Evolutionary conservation across 257 asterid species (phyloP), one percentile per base, ranked within the genome.

Genomic region (Gentiana macrophylla): DNA sequence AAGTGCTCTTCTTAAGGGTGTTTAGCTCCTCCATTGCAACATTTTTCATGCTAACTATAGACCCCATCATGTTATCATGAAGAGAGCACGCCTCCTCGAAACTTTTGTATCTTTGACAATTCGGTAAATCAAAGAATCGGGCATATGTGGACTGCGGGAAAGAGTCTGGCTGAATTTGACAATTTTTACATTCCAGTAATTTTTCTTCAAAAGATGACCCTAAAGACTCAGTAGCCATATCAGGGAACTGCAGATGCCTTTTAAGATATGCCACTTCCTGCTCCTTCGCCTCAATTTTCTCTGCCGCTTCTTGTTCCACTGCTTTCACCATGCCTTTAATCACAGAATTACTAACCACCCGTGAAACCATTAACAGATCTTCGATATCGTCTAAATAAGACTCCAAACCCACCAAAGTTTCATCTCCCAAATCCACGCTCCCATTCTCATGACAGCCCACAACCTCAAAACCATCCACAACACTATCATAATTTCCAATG

Each of bases 281-380:
- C 45, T 92, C 94, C 68, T 81, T 81, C n/a, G 77, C 71, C 1
- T 79, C 78, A 50, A 92, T 67, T 59, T 50, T 80, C 56, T 87
- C 93, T 3, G 79, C 77, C 1, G 86, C 83, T 59, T 84, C 93
- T 64, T 84, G 85, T 52, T 87, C 97, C 58, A 87, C 86, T 13
- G 97, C 95, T 59, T 69, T 71, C 57, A 91, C 95, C 84, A 91
- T 78, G 62, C 98, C 95, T 71, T 81, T 87, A 55, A 80, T 79
- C 59, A 91, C 72, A 38, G 98, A 84, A 62, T 91, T 81, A 64
- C 84, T 78, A 10, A 91, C 98, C 94, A 87, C 74, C 70, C 94
- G 77, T 0, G 95, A 87, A 62, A 87, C 72, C 59, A 58, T 66
- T 37, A 91, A 62, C 47, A 88, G 67, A 61, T 80, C 79, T 57